phyloP scores from a whole-genome alignment of 2,329 filamentous ascomycete species.

The Alternaria postmessia region DNA sequence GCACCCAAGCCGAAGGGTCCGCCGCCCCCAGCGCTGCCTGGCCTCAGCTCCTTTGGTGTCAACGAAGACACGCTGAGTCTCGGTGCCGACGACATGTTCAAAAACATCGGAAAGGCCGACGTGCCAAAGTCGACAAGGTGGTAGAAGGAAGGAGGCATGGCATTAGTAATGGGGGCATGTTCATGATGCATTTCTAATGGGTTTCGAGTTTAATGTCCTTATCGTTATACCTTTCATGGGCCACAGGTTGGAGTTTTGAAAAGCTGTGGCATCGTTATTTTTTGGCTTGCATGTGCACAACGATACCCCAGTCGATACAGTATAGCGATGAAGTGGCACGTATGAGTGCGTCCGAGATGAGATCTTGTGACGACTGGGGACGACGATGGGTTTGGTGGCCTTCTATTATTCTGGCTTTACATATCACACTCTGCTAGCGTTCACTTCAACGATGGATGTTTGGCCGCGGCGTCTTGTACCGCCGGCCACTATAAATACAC shows the following conservation, averaged over 20 bases:
- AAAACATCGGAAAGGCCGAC: conserved; percentile 40
- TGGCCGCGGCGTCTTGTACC: conserved; percentile 17
- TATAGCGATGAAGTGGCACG: conserved; percentile 22
- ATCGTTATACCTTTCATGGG: conserved; percentile 29
- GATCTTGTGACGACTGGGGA: conserved; percentile 24
- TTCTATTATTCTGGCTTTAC: conserved; percentile 9
- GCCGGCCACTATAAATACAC: conserved; percentile 18
- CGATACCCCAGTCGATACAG: conserved; percentile 49
- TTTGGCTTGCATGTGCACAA: conserved; percentile 48
- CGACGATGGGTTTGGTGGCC: conserved; percentile 16
- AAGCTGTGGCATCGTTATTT: conserved; percentile 42
- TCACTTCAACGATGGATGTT: conserved; percentile 31
- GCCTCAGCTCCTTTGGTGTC: conserved; percentile 48
- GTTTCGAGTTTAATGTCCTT: conserved; percentile 43
- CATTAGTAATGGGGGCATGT: conserved; percentile 19
- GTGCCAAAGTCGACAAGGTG: conserved; percentile 32
- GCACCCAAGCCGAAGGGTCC: conserved; percentile 44
- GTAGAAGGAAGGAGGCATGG: conserved; percentile 6
- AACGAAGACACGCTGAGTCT: conserved; percentile 45
- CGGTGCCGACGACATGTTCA: conserved; percentile 52
- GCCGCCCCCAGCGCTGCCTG: conserved; percentile 51
- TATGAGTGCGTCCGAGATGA: conserved; percentile 9
- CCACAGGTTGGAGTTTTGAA: conserved; percentile 37
- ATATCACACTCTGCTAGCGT: conserved; percentile 27
- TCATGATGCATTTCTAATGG: conserved; percentile 40